Evolutionary conservation across 192 early-diverging fungal species (phyloP).

Genomic region (Coemansia sp.): DNA sequence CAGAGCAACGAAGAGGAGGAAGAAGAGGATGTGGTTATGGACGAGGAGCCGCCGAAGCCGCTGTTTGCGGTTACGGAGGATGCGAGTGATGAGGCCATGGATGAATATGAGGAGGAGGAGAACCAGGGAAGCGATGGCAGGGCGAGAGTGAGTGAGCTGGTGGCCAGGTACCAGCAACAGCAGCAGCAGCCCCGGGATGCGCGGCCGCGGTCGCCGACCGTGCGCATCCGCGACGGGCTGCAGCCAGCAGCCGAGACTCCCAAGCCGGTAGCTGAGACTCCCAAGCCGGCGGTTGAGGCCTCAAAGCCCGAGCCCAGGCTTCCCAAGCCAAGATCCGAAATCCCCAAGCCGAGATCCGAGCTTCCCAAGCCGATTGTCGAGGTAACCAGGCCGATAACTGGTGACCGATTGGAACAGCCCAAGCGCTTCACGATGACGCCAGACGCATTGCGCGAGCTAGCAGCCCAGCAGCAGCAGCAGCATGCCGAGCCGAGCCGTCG

Average conservation of each 20-base stretch:
- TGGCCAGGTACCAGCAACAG: slow-evolving; percentile 23
- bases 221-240: slow-evolving; percentile 18
- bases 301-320: background rate
- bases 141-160: slow-evolving; percentile 18
- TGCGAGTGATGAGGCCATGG: background rate
- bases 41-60: slow-evolving; percentile 6
- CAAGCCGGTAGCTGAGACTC: background rate
- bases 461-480: background rate
- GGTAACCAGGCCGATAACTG: background rate
- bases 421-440: slow-evolving; percentile 47
- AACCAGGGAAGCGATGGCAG: slow-evolving; percentile 7
- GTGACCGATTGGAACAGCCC: slow-evolving; percentile 1
- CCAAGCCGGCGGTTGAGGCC: background rate
- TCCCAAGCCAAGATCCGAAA: background rate
- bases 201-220: slow-evolving; percentile 17
- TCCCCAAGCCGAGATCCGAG: background rate
- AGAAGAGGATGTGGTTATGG: background rate
- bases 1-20: background rate
- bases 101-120: background rate
- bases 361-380: background rate
- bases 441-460: slow-evolving; percentile 39
- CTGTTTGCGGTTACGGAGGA: background rate
- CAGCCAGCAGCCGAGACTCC: background rate
- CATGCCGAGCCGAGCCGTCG: background rate
- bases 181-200: background rate